A percentile compares a stretch with the other conserved stretches of the same genome.
Conservation (phyloP, 2,329 filamentous ascomycete genomes). For the Thielaviopsis populi region DNA sequence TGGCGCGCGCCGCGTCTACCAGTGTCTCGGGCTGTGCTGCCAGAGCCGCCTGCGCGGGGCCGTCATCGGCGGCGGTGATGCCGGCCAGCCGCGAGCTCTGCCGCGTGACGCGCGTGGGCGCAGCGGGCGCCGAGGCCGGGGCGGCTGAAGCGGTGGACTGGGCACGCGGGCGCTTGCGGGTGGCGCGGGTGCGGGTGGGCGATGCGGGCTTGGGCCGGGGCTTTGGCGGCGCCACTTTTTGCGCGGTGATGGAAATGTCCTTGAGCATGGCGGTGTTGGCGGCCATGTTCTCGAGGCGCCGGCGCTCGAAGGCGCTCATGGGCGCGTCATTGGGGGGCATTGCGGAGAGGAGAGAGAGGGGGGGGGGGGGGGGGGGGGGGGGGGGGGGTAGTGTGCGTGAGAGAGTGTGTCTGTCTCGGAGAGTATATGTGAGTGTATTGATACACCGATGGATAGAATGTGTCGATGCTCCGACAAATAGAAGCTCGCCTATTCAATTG, state of each 20-base stretch:
- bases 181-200: conserved; percentile 19
- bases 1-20: conserved; percentile 35
- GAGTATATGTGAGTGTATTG: too few species aligned
- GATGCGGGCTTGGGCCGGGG: conserved; percentile 30
- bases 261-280: conserved; percentile 69
- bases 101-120: conserved; percentile 36
- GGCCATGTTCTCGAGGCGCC: conserved; percentile 72
- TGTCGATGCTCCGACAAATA: too few species aligned
- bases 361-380: too few species aligned
- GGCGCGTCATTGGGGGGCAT: conserved; percentile 34
- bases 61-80: conserved; percentile 33
- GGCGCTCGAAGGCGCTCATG: conserved; percentile 74
- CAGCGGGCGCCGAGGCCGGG: neutral
- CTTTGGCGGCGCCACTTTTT: conserved; percentile 36
- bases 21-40: conserved; percentile 32
- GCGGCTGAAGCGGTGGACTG: conserved; percentile 20
- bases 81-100: conserved; percentile 45
- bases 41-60: conserved; percentile 28
- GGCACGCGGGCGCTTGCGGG: conserved; percentile 20
- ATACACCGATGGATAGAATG: too few species aligned
- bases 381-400: too few species aligned
- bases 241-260: conserved; percentile 56
- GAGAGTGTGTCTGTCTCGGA: too few species aligned
- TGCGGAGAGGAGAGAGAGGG: neutral
- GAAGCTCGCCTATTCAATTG: too few species aligned